phyloP scores from a whole-genome alignment of 2,329 filamentous ascomycete genomes.

The Ascochyta clinopodiicola region DNA sequence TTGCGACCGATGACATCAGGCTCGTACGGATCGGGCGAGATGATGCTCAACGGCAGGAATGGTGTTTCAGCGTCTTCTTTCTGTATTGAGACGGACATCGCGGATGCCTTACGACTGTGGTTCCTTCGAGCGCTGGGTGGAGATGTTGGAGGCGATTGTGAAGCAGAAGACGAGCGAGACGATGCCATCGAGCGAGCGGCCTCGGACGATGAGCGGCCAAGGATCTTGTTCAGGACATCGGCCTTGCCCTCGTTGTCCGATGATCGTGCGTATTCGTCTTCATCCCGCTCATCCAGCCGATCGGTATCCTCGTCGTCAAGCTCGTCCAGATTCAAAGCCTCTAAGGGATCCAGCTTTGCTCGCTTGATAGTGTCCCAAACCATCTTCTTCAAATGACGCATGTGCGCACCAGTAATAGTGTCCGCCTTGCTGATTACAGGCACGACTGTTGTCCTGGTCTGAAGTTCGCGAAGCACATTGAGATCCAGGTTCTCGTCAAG shows the following conservation, averaged over 20 bases:
- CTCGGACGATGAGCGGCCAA: conserved; percentile 48
- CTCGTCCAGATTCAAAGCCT: conserved; percentile 81
- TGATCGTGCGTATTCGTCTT: conserved; percentile 53
- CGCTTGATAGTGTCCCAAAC: conserved; percentile 89
- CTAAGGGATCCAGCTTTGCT: conserved; percentile 85
- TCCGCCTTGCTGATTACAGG: conserved; percentile 97
- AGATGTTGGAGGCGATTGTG: conserved; percentile 43
- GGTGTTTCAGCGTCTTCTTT: conserved; percentile 58
- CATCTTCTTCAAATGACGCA: conserved; percentile 87
- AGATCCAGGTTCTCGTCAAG: conserved; percentile 90
- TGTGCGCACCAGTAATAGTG: conserved; percentile 93
- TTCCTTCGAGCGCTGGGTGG: conserved; percentile 40
- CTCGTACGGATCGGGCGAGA: conserved; percentile 92
- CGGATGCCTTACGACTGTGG: conserved; percentile 51
- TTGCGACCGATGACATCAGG: conserved; percentile 79
- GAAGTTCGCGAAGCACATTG: conserved; percentile 83
- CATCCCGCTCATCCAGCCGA: conserved; percentile 58
- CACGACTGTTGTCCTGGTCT: conserved; percentile 93
- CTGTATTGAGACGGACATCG: conserved; percentile 48
- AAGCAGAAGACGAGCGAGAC: conserved; percentile 39
- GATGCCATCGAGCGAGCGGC: conserved; percentile 42
- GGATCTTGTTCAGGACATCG: conserved; percentile 48
- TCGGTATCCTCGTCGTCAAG: conserved; percentile 68
- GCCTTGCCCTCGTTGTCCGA: conserved; percentile 42
- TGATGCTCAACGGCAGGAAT: conserved; percentile 86